Evolutionary conservation across 176 grass and related monocot species (phyloP).

Genomic region (Avena atlantica): DNA sequence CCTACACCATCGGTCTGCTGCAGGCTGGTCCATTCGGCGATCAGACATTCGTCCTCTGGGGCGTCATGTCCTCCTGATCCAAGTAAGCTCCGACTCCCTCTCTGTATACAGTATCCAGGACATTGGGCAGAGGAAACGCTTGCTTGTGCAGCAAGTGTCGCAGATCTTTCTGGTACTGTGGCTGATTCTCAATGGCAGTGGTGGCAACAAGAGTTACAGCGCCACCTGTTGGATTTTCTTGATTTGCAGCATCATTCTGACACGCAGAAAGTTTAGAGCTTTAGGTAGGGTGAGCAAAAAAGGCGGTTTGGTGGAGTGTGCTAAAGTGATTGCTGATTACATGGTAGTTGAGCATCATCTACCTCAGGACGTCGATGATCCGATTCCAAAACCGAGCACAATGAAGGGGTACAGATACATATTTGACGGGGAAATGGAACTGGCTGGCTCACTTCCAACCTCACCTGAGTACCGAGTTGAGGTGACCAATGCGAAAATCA

Average conservation of each 20-base stretch:
- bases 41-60: conserved; percentile 33
- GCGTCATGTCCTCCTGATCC: conserved; percentile 20
- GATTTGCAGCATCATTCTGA: not conserved
- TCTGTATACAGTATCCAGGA: conserved; percentile 22
- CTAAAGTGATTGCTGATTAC: not conserved
- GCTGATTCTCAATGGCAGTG: not conserved
- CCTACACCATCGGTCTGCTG: conserved; percentile 35
- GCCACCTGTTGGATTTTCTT: too few species aligned
- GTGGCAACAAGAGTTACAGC: conserved; percentile 2
- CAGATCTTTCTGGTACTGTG: conserved; percentile 18
- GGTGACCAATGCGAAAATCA: not conserved
- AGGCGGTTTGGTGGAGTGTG: not conserved
- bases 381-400: not conserved
- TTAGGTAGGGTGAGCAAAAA: not conserved
- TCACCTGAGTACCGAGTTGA: not conserved
- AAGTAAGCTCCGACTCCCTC: not conserved
- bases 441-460: not conserved
- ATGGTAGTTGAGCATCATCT: not conserved
- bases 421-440: not conserved
- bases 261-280: not conserved
- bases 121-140: conserved; percentile 26
- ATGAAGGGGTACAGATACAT: not conserved
- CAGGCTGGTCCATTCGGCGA: conserved; percentile 34
- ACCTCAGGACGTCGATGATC: not conserved
- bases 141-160: not conserved